Evolutionary conservation across 495 filamentous ascomycete genomes (phyloP).

Genomic region (Penicillium tannophilum): DNA sequence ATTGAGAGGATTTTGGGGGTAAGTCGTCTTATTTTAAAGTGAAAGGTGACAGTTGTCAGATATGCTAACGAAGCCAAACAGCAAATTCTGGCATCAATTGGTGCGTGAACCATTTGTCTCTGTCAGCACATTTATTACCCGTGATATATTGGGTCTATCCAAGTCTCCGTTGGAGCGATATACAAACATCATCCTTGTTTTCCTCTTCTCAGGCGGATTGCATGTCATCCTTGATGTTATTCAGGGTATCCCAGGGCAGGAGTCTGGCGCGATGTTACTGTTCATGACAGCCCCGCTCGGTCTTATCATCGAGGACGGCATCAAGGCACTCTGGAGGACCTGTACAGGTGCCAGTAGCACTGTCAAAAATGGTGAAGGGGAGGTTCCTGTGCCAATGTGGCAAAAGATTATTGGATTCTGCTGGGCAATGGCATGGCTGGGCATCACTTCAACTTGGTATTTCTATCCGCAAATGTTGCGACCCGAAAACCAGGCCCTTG

Average conservation of each 20-base stretch:
- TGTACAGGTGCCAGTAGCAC: neutral
- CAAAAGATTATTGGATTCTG: conserved; percentile 15
- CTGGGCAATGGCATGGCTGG: conserved; percentile 23
- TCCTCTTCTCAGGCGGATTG: conserved; percentile 34
- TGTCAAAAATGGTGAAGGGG: neutral
- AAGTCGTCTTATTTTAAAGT: conserved; percentile 4
- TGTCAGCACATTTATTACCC: conserved; percentile 26
- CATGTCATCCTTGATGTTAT: conserved; percentile 36
- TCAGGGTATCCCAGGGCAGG: conserved; percentile 23
- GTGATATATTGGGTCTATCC: conserved; percentile 24
- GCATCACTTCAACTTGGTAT: conserved; percentile 25
- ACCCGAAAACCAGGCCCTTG: conserved; percentile 21
- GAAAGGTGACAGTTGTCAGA: neutral
- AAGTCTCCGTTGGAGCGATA: conserved; percentile 29
- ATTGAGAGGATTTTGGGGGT: conserved; percentile 37
- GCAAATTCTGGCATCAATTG: conserved; percentile 47
- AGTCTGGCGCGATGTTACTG: conserved; percentile 33
- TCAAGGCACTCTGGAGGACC: conserved; percentile 21
- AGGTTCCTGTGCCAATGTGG: conserved; percentile 3
- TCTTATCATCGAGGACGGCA: conserved; percentile 30
- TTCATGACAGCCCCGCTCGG: conserved; percentile 36
- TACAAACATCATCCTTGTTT: conserved; percentile 32
- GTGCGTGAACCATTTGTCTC: conserved; percentile 34
- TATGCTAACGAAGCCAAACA: conserved; percentile 16
- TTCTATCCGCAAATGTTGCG: conserved; percentile 25